Base-by-base conservation (phyloP, 2,329 filamentous ascomycete species). In the Talaromyces albobiverticillius region DNA sequence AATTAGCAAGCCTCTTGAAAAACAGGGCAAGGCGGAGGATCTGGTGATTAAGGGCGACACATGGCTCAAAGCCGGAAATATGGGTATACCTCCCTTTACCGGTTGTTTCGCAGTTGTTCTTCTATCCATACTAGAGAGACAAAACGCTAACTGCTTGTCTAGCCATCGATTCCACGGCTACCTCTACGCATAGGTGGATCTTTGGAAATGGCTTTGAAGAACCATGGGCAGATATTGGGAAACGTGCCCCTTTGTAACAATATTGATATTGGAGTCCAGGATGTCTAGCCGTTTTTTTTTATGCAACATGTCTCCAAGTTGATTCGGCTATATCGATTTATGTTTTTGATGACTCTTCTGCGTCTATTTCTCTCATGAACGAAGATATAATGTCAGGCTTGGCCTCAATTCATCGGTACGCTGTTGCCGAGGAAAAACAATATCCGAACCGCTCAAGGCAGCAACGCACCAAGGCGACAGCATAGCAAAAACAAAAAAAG, bases 1-100 rank as follows among this genome's bases (percentile, higher is more conserved):
- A 71, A 82, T 68, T 1, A 76, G 71, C 46, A 60, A 63, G 38
- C 58, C 62, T 14, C 71, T 67, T 54, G 71, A 76, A 51, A 60
- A 52, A 13, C 57, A 52, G 18, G 61, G 51, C 3, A 53, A 60
- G 31, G 62, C 67, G 26, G 57, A 63, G 9, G 60, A 61, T 1
- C 68, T 76, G 53, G 60, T 60, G 14, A 68, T 78, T 23, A 67
- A 67, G 25, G 73, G 69, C 1, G 67, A 73, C 55, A 71, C 71
- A 67, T 79, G 76, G 75, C 59, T 76, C 54, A 70, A 70, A 59
- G 64, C 76, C 58, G 76, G 63, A 3, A 74, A 77, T 56, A 73
- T 76, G 71, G 71, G 73, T 69, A 64, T 63, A 68, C 59, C 8
- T 22, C 41, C 10, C 18, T 25, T 43, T 25, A 11, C 20, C 18